These are phyloP conservation scores for Euphrasia confusa DNA, from an alignment of 257 asterid species.

Conservation along the genomic window DNA sequence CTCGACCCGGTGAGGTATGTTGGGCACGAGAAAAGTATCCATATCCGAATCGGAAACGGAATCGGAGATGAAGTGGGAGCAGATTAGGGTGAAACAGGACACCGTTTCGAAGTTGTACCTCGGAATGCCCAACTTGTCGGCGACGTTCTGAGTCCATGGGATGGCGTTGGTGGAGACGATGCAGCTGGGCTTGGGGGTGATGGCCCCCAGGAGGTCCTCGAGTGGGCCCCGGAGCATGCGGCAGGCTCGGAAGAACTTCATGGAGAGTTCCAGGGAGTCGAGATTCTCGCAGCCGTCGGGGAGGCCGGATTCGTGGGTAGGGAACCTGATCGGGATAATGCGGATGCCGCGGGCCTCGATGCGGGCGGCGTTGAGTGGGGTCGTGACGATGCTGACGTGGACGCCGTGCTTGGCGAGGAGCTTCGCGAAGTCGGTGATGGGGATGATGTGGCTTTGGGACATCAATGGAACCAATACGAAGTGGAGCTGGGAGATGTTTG, in stretches of 20 bases:
- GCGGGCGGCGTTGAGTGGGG: constrained; percentile 42
- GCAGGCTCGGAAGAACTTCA: constrained; percentile 34
- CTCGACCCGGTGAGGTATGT: constrained; percentile 40
- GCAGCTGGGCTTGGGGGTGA: constrained; percentile 46
- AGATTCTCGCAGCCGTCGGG: constrained; percentile 65
- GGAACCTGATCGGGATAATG: constrained; percentile 39
- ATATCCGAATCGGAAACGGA: constrained; percentile 24
- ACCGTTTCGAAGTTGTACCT: constrained; percentile 50
- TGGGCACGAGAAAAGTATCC: constrained; percentile 33
- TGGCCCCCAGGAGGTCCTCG: constrained; percentile 25
- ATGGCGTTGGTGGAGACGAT: constrained; percentile 49
- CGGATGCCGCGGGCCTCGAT: too few species aligned
- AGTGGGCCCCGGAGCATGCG: constrained; percentile 32
- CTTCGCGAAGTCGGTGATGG: constrained; percentile 51
- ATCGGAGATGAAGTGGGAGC: constrained; percentile 24
- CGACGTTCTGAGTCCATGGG: constrained; percentile 43
- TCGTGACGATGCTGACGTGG: constrained; percentile 42
- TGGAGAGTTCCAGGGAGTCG: constrained; percentile 25
- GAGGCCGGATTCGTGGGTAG: constrained; percentile 43
- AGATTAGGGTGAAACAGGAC: constrained; percentile 50
- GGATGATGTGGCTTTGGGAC: constrained; percentile 64
- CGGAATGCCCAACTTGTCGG: constrained; percentile 34
- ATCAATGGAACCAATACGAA: constrained; percentile 50
- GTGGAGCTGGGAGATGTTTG: constrained; percentile 28
- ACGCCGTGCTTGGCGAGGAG: constrained; percentile 36